Evolutionary conservation across 805 yeast species (phyloP).

Genomic region (Metahyphopichia silvanorum): DNA sequence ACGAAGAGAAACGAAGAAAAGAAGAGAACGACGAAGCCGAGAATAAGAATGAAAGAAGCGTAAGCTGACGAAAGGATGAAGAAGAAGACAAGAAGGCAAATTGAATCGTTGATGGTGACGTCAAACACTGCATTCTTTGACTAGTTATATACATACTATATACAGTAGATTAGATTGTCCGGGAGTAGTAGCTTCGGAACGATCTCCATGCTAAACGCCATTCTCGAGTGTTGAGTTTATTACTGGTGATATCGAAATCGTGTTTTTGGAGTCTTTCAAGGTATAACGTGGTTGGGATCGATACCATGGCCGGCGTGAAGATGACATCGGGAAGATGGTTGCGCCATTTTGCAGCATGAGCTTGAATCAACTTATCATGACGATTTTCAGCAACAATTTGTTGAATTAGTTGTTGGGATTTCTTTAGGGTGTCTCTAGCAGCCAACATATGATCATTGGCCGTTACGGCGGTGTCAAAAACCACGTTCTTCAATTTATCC

Average conservation of each 20-base stretch:
- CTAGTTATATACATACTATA: too few relatives aligned
- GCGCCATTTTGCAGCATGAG: conserved; percentile 36
- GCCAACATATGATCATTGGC: conserved; percentile 81
- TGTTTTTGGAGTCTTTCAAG: conserved; percentile 55
- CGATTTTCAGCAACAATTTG: conserved; percentile 19
- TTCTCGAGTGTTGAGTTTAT: conserved; percentile 45
- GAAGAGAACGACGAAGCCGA: too few relatives aligned
- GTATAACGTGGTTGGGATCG: conserved; percentile 63
- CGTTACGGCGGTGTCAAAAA: conserved; percentile 65
- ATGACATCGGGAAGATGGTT: conserved; percentile 57
- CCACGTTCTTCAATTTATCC: conserved; percentile 49
- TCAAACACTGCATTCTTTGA: too few relatives aligned
- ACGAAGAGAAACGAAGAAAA: too few relatives aligned
- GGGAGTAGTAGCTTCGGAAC: conserved; percentile 43
- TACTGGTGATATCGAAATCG: conserved; percentile 60
- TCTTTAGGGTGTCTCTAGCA: conserved; percentile 53
- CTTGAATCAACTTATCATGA: conserved; percentile 22
- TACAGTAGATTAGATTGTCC: conserved; percentile 37
- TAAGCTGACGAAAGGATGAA: too few relatives aligned
- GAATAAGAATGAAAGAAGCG: too few relatives aligned
- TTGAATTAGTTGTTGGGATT: conserved; percentile 35
- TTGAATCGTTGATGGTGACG: too few relatives aligned
- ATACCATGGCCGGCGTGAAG: conserved; percentile 64
- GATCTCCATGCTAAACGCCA: conserved; percentile 67
- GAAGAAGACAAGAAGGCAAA: too few relatives aligned